Evolutionary conservation across 805 yeast species (phyloP).

Genomic region (Wickerhamiella lipophila): DNA sequence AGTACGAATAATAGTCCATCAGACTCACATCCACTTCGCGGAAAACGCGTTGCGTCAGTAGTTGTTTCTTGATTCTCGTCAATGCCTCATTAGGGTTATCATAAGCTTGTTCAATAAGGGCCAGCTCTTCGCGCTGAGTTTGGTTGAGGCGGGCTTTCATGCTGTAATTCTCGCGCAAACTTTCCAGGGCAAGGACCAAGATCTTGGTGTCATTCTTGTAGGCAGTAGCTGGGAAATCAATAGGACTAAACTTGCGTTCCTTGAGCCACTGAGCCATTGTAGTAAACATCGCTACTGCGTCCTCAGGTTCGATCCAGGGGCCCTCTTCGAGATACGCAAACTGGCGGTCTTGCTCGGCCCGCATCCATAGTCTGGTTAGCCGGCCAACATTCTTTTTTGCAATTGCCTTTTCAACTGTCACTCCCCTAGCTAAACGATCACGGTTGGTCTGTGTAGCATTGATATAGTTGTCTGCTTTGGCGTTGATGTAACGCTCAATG

Average conservation of each 20-base stretch:
- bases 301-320: slow-evolving; percentile 72
- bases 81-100: slow-evolving; percentile 93
- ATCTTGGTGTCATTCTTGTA: slow-evolving; percentile 90
- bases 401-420: slow-evolving; percentile 84
- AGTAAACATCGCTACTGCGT: slow-evolving; percentile 76
- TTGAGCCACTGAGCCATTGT: slow-evolving; percentile 90
- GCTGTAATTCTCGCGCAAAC: slow-evolving; percentile 66
- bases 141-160: slow-evolving; percentile 70
- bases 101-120: slow-evolving; percentile 88
- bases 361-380: slow-evolving; percentile 81
- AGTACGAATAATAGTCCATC: slow-evolving; percentile 79
- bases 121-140: slow-evolving; percentile 80
- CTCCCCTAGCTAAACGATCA: slow-evolving; percentile 79
- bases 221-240: slow-evolving; percentile 85
- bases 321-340: slow-evolving; percentile 68
- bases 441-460: slow-evolving; percentile 87
- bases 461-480: slow-evolving; percentile 95
- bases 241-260: slow-evolving; percentile 65
- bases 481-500: slow-evolving; percentile 78
- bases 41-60: slow-evolving; percentile 81
- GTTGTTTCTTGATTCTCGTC: slow-evolving; percentile 65
- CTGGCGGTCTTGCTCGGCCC: slow-evolving; percentile 84
- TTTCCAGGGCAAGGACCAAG: slow-evolving; percentile 77
- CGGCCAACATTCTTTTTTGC: slow-evolving; percentile 90
- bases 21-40: slow-evolving; percentile 77